Percentiles rank a stretch among this genome's conserved stretches.
phyloP scores from a whole-genome alignment of 208 protist genomes.

The Trypanosoma mega region DNA sequence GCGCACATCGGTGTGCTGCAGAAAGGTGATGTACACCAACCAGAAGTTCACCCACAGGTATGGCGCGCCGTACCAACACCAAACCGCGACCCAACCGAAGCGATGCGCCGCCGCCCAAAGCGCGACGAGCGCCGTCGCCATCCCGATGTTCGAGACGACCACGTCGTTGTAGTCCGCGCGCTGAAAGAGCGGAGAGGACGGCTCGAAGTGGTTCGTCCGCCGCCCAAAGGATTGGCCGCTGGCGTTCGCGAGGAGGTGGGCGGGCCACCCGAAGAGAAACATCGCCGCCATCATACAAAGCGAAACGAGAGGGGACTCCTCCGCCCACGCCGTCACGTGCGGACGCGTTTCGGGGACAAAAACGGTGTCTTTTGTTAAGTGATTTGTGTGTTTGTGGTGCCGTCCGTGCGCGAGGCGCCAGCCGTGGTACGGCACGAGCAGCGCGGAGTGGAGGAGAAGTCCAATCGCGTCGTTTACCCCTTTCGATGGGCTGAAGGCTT shows the following conservation, averaged over 20 bases:
- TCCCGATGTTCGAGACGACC: conserved; percentile 67
- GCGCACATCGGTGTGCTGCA: conserved; percentile 92
- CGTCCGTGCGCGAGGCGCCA: conserved; percentile 92
- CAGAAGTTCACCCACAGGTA: conserved; percentile 92
- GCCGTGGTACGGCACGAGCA: conserved; percentile 92
- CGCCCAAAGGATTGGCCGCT: conserved; percentile 72
- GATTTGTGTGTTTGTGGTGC: conserved; percentile 95
- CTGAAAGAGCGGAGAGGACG: conserved; percentile 78
- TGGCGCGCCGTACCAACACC: conserved; percentile 78
- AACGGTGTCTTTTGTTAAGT: conserved; percentile 90
- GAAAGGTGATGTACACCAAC: conserved; percentile 92
- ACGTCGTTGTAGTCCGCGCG: conserved; percentile 67
- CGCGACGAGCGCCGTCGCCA: conserved; percentile 49
- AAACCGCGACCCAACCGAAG: conserved; percentile 57
- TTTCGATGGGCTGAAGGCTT: conserved; percentile 81
- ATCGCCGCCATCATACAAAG: conserved; percentile 49
- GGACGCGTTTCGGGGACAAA: conserved; percentile 73
- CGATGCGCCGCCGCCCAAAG: conserved; percentile 38
- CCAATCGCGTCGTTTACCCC: conserved; percentile 89
- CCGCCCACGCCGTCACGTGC: conserved; percentile 60
- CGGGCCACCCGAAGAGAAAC: conserved; percentile 90
- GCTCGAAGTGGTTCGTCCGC: conserved; percentile 82
- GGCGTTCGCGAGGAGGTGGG: conserved; percentile 85
- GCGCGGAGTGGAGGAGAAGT: conserved; percentile 78
- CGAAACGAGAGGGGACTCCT: conserved; percentile 67